Base-by-base conservation (phyloP, 2,329 filamentous ascomycete genomes). In the Fusarium papillatum region DNA sequence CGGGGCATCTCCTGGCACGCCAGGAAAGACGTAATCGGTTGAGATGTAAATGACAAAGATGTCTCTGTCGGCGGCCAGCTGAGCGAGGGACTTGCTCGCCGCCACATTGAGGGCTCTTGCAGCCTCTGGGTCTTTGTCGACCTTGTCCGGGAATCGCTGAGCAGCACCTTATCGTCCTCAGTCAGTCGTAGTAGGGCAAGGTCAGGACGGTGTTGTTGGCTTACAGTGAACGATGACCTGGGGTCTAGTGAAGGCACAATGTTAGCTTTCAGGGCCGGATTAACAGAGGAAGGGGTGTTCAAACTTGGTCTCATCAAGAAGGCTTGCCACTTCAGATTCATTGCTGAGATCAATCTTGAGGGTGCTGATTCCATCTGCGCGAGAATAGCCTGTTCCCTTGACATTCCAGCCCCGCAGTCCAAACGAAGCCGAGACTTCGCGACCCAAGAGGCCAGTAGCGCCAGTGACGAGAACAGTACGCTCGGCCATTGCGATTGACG, bases 61-160 rank as follows among this genome's bases (percentile, higher is more conserved):
- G 48, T 85, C 89, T 78, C 91, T 90, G 34, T 87, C 81, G 1
- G 91, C 89, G 64, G 94, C 93, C n/a, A 92, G 87, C 48, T 87
- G 83, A 13, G 95, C 94, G 16, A 98, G 90, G 11, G 85, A 84
- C 60, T 87, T 86, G 59, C 94, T 94, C 4, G 95, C 93, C 5
- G 91, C 88, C 16, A 96, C 91, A 80, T 98, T 98, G 79, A 97
- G 87, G 22, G 89, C 89, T 71, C 90, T 90, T 5, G 95, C 95
- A 66, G 91, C 94, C 70, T 93, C 90, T 4, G 95, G 95, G 82
- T 98, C 91, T 75, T 91, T 90, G 79, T 95, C 93, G 80, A 95
- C 96, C 81, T 94, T 93, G 84, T 98, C 95, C 3, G 96, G 95
- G 80, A 93, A 97, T 73, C 95, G 92, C 83, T 98, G 96, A 57